phyloP scores from a whole-genome alignment of 2,329 filamentous ascomycete species.

The Fusarium udum region DNA sequence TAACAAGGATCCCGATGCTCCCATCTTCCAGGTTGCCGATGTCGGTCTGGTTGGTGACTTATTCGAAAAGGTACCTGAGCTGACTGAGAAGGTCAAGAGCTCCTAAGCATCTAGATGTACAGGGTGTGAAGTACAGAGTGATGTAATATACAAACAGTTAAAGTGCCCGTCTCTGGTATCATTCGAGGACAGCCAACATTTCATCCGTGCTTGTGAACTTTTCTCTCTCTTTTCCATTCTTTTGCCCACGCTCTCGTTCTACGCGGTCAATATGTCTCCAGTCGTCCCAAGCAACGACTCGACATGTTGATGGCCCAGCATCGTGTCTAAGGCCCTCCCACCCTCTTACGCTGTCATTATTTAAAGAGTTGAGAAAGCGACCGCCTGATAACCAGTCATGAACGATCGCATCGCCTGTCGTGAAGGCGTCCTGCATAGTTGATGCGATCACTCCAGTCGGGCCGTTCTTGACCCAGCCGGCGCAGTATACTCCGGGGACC shows the following conservation, averaged over 20 bases:
- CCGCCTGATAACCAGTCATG: constrained; percentile 72
- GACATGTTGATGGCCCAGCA: constrained; percentile 61
- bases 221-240: constrained; percentile 80
- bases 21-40: constrained; percentile 98
- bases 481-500: constrained; percentile 82
- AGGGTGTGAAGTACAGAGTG: constrained; percentile 33
- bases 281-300: constrained; percentile 80
- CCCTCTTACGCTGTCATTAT: constrained; percentile 54
- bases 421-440: constrained; percentile 95
- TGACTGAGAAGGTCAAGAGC: constrained; percentile 92
- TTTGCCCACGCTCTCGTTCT: constrained; percentile 73
- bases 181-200: constrained; percentile 65
- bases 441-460: constrained; percentile 95
- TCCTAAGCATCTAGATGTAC: constrained; percentile 45
- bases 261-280: constrained; percentile 85
- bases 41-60: constrained; percentile 95
- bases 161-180: constrained; percentile 34
- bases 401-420: constrained; percentile 83
- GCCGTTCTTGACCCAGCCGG: constrained; percentile 95
- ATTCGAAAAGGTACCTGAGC: constrained; percentile 93
- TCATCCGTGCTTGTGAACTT: constrained; percentile 68
- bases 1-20: constrained; percentile 96
- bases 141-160: constrained; percentile 43
- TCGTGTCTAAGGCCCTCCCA: constrained; percentile 81
- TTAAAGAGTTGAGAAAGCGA: constrained; percentile 50